Conservation (phyloP, 148 eudicot species). For the Vaccinium vitisidaea region DNA sequence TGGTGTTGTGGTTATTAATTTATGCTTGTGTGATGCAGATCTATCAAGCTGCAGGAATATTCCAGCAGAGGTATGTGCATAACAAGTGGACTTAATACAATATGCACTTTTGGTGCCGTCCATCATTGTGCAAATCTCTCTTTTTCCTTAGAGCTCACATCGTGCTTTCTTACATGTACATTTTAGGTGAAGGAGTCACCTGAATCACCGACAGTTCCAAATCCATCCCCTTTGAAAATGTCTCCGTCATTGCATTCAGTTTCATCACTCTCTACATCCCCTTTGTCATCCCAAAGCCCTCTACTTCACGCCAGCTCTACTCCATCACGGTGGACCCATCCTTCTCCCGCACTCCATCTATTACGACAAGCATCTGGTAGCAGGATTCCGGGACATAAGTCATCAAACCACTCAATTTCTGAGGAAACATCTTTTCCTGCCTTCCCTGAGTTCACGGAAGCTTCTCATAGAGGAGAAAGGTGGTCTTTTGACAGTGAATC, state of each 20-base stretch:
- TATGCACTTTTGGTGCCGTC: not conserved
- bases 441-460: conserved; percentile 53
- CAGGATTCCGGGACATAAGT: conserved; percentile 56
- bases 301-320: conserved; percentile 53
- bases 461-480: conserved; percentile 59
- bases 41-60: conserved; percentile 28
- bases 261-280: conserved; percentile 59
- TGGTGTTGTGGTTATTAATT: conserved; percentile 8
- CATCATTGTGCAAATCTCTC: not conserved
- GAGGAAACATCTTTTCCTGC: conserved; percentile 52
- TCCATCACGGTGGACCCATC: conserved; percentile 53
- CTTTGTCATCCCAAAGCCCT: conserved; percentile 60
- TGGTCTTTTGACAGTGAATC: conserved; percentile 79
- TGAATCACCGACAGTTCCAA: conserved; percentile 44
- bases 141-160: not conserved
- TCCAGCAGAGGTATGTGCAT: conserved; percentile 32
- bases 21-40: conserved; percentile 28
- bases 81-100: not conserved
- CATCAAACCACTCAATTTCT: conserved; percentile 58
- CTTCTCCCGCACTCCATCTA: conserved; percentile 52
- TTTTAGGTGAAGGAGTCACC: conserved; percentile 55
- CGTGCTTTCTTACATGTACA: not conserved
- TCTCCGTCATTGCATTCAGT: conserved; percentile 63
- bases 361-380: conserved; percentile 62
- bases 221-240: conserved; percentile 50